Evolutionary conservation across 345 rosid genomes (phyloP), one percentile per base, ranked within the genome.

Genomic region (Camelina laxa): DNA sequence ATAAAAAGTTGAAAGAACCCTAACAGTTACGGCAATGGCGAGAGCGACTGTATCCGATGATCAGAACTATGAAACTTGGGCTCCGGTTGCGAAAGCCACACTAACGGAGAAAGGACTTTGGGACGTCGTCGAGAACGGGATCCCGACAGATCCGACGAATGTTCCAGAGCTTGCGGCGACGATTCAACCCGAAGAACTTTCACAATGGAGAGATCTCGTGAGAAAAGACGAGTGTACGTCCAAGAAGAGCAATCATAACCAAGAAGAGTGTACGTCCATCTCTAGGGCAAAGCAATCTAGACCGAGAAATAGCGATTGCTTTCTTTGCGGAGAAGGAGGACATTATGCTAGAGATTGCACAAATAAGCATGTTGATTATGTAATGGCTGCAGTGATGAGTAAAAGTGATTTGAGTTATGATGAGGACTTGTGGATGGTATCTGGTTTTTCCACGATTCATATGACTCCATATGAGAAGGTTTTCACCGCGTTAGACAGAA

Each of bases 401-500:
- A 31, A 31, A 31, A 31, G 35, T 31, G 35, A 31, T 31, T 31
- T 31, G 35, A 31, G 35, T 31, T 64, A 64, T 59, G 70, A 55
- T 56, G 71, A 73, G 49, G 45, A 11, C 4, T 14, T 48, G 49
- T 74, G 77, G 77, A 65, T 56, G 71, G 7, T 74, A 45, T 65
- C 47, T 13, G 57, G 71, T 5, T 15, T 44, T 3, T 47, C 71
- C 14, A 20, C 65, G 11, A 55, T 7, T 17, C 64, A 73, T 35
- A 73, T 73, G 57, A 55, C 71, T 64, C 77, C 77, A 1, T 7
- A 65, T 31, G 77, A 65, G 49, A 73, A 73, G 71, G 21, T 13
- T 55, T 73, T 73, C 65, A 31, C 35, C 2, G 2, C 10, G n/a
- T 33, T 73, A 21, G 77, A 73, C 48, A 73, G 24, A 44, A 63